A percentile compares a stretch with the other conserved stretches of the same genome.
Conservation (phyloP, 306 rosid species). For the Malus sylvestris region DNA sequence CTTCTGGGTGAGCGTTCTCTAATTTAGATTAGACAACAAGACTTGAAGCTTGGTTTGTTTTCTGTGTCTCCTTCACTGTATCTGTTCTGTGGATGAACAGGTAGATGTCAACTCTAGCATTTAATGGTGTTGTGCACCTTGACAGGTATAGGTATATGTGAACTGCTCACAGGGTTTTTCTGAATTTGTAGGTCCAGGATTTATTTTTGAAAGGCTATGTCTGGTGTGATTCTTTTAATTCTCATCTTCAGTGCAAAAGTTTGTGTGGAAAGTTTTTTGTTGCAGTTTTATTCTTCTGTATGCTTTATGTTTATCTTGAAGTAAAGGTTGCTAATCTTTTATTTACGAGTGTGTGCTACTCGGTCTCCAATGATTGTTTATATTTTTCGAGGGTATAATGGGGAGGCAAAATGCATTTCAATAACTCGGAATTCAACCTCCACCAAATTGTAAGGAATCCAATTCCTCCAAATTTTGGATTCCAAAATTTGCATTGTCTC, state of each 20-base stretch:
- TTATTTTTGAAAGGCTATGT: constrained; percentile 89
- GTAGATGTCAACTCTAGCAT: not conserved
- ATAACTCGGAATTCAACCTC: too few species aligned
- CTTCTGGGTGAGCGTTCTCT: too few species aligned
- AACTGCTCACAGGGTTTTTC: constrained; percentile 51
- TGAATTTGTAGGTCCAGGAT: constrained; percentile 93
- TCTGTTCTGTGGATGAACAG: too few species aligned
- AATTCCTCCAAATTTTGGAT: too few species aligned
- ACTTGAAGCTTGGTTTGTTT: too few species aligned
- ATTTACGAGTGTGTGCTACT: not conserved
- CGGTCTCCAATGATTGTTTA: not conserved
- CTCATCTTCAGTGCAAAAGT: not conserved
- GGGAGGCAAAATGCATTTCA: too few species aligned
- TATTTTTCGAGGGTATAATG: too few species aligned
- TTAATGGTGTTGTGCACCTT: not conserved
- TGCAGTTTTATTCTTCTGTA: not conserved
- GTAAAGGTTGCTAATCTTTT: not conserved
- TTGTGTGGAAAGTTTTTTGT: too few species aligned
- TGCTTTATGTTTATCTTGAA: not conserved
- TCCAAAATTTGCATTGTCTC: too few species aligned
- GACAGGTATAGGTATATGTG: constrained; percentile 40
- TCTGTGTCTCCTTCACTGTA: too few species aligned
- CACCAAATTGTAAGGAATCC: too few species aligned
- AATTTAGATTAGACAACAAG: too few species aligned
- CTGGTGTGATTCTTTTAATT: not conserved